Base-by-base conservation (phyloP, 1,139 yeast genomes). In the Geotrichum histeridarum region DNA sequence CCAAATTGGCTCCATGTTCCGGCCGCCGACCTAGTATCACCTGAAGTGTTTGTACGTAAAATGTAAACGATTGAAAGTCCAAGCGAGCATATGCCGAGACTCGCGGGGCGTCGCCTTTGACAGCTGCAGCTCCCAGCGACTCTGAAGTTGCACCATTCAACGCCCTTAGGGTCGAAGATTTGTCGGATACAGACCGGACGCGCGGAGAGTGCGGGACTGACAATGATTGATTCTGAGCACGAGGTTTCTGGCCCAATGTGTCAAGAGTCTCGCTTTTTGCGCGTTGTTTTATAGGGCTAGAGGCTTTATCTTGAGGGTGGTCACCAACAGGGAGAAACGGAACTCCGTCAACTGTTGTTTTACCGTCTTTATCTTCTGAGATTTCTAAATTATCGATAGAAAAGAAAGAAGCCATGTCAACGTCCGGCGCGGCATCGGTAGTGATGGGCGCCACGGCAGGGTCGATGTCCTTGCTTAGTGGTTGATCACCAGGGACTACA, bases 1-100 rank as follows among this genome's bases (percentile, higher is more conserved):
- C 93, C 48, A 54, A 42, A 9, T 46, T 37, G 12, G 50, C 36
- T 35, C 61, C 73, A 61, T 86, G 86, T 65, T 86, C 90, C 8
- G 94, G 86, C 58, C 89, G 80, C 62, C 99, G 78, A 8, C 99
- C 99, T 45, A 93, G 74, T 9, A 93, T 80, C 2, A 93, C 96
- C 68, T 93, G 98, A 64, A 93, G 76, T 0, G 99, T 93, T 70
- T 93, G 99, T 4, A 93, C 96, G 64, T 90, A 93, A 69, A 94
- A 93, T 4, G 96, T 90, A 68, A 86, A 91, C 61, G 89, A 83
- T 59, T 88, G 96, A 69, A 93, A 93, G 68, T 93, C 98, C 46
- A 93, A 73, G 60, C 96, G 78, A 1, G 99, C 99, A 68, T 93
- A 93, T 0, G 99, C 99, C 8, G 93, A 86, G 9, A 93, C 54